phyloP scores from a whole-genome alignment of 805 yeast genomes.

The Sugiyamaella qingdaonensis region DNA sequence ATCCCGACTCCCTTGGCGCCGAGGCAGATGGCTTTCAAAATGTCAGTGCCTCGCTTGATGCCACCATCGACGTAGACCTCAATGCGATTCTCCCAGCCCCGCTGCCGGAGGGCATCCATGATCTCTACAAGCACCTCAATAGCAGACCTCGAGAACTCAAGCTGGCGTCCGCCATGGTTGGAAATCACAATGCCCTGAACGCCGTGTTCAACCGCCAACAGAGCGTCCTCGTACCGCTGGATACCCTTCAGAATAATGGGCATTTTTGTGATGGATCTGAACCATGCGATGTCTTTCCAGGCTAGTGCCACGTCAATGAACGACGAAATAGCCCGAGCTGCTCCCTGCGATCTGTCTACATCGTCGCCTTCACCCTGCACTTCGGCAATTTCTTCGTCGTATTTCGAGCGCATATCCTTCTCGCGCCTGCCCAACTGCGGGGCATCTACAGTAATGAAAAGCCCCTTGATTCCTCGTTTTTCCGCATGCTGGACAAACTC shows the following conservation, averaged over 20 bases:
- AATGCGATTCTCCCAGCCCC: constrained; percentile 40
- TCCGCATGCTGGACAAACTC: constrained; percentile 68
- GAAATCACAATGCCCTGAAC: constrained; percentile 76
- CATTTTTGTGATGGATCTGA: constrained; percentile 52
- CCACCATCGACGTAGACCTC: constrained; percentile 77
- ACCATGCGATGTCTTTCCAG: constrained; percentile 62
- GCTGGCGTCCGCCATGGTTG: constrained; percentile 87
- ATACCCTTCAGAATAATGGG: constrained; percentile 79
- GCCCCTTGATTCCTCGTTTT: constrained; percentile 67
- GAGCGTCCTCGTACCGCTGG: constrained; percentile 76
- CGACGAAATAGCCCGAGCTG: constrained; percentile 79
- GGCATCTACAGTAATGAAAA: constrained; percentile 89
- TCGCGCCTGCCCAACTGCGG: constrained; percentile 90
- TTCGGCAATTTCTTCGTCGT: constrained; percentile 48
- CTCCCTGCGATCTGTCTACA: constrained; percentile 72
- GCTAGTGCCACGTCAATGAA: constrained; percentile 69
- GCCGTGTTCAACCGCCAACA: constrained; percentile 67
- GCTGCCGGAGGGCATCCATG: constrained; percentile 53
- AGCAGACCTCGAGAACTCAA: constrained; percentile 78
- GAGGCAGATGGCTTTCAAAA: constrained; percentile 68
- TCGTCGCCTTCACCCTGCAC: constrained; percentile 40
- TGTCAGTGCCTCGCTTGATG: constrained; percentile 68
- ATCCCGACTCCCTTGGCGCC: constrained; percentile 76
- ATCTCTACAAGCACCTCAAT: constrained; percentile 62
- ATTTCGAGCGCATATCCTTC: constrained; percentile 72